Base-by-base conservation (phyloP, 768 basidiomycete genomes). In the Kwoniella sp. region DNA sequence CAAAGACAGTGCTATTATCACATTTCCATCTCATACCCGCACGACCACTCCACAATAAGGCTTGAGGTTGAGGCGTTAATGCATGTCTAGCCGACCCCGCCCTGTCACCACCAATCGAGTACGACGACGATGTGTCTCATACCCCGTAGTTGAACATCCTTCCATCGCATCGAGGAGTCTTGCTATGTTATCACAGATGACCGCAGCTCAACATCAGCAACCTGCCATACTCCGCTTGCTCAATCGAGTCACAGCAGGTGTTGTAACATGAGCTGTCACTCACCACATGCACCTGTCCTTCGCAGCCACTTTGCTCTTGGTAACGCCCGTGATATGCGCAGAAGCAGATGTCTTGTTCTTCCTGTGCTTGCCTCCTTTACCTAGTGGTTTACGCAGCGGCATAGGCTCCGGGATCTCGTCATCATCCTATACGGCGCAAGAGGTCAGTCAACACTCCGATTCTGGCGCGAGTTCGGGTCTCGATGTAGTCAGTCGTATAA, bases 111-210 rank as follows among this genome's bases (percentile, higher is more conserved):
- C n/a, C n/a, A n/a, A n/a, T n/a, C 33, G 13, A 13, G 33, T 33
- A 5, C 40, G 17, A 9, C 40, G 17, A 4, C 8, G 17, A 44
- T 10, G 10, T 15, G 10, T 19, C 40, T 9, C 40, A 60, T 50
- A 30, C 48, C 2, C 62, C 62, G 44, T 64, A 64, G 29, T 58
- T 64, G 55, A 64, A 76, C 73, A 73, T 75, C 25, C 46, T 60
- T 3, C 74, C 70, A 57, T 76, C 69, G 47, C 73, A 75, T 50
- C 70, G 70, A 24, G 50, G 25, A 17, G 73, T 61, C 12, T 55
- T 60, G 44, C 73, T 70, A 50, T 21, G n/a, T 29, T 5, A 24
- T 3, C 40, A 44, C 40, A 15, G 10, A 33, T 6, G 7, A 44
- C n/a, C 52, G 52, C 3, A 6, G 48, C 12, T 58, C 58, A 26